Conservation (phyloP, 805 yeast genomes). For the baker's yeast (Saccharomyces cerevisiae) region DNA sequence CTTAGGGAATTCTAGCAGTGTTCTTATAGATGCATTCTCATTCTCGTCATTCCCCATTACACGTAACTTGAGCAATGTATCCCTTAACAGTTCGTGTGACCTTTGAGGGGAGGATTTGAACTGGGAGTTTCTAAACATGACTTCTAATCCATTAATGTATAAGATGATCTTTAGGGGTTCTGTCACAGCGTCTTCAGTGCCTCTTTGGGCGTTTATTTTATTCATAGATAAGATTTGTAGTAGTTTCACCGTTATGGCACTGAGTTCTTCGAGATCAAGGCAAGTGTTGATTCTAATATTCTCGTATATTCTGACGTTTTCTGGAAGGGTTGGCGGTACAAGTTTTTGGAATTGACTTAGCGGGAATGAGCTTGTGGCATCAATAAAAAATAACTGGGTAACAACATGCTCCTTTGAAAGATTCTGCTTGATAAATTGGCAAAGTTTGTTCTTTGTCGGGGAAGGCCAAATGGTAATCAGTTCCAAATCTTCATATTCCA, state of each 20-base stretch:
- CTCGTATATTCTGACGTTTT: constrained; percentile 17
- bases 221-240: constrained; percentile 6
- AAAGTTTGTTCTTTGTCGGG: constrained; percentile 4
- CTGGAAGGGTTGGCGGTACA: constrained; percentile 10
- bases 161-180: neutral
- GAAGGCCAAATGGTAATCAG: constrained; percentile 13
- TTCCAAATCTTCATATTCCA: constrained; percentile 4
- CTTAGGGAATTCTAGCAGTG: constrained; percentile 10
- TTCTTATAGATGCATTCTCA: constrained; percentile 3
- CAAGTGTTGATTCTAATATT: constrained; percentile 22
- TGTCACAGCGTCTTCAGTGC: neutral
- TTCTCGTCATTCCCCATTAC: constrained; percentile 10
- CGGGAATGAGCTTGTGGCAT: constrained; percentile 28
- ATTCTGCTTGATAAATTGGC: constrained; percentile 6
- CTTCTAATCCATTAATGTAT: constrained; percentile 21
- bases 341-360: constrained; percentile 16
- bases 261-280: constrained; percentile 22
- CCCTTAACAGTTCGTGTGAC: constrained; percentile 19
- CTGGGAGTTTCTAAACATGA: constrained; percentile 24
- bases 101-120: constrained; percentile 10
- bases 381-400: constrained; percentile 22
- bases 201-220: neutral
- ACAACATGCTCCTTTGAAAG: constrained; percentile 3
- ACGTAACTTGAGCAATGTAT: constrained; percentile 17
- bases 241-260: constrained; percentile 9